A percentile compares a stretch with the other conserved stretches of the same genome.
These are phyloP conservation scores for Hansfordia pulvinata DNA, from an alignment of 2,329 filamentous ascomycete genomes.

Conservation along the genomic window DNA sequence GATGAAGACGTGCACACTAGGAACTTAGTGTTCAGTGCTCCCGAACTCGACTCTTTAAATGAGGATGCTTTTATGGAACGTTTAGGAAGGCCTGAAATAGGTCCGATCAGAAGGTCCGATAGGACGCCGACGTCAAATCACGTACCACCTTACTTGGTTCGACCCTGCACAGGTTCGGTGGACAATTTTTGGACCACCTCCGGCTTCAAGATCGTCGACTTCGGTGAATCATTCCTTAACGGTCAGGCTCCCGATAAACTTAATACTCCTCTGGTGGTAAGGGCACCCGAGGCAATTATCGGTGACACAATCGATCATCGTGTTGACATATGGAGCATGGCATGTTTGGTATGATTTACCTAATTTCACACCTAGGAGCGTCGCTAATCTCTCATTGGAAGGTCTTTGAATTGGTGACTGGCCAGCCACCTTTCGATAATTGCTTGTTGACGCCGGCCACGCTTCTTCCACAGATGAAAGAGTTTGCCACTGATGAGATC, in stretches of 20 bases:
- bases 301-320: conserved; percentile 2
- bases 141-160: conserved; percentile 3
- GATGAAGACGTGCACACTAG: conserved; percentile 1
- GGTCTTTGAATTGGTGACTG: no score
- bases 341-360: conserved; percentile 6
- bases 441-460: no score
- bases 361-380: no score
- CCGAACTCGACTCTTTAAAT: background rate
- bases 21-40: background rate
- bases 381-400: no score
- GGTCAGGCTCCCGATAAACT: background rate
- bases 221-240: conserved; percentile 3
- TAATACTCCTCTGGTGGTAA: conserved; percentile 3
- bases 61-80: background rate
- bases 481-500: no score
- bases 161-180: conserved; percentile 1
- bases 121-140: background rate
- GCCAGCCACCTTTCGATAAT: no score
- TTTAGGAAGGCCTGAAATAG: background rate
- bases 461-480: no score
- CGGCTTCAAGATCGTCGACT: conserved; percentile 5
- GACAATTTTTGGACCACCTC: background rate
- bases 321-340: conserved; percentile 5
- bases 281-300: conserved; percentile 4
- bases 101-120: background rate